A percentile compares a stretch with the other conserved stretches of the same genome.
These are phyloP conservation scores for Earliella scabrosa DNA, from an alignment of 1,284 basidiomycete species.

Conservation along the genomic window DNA sequence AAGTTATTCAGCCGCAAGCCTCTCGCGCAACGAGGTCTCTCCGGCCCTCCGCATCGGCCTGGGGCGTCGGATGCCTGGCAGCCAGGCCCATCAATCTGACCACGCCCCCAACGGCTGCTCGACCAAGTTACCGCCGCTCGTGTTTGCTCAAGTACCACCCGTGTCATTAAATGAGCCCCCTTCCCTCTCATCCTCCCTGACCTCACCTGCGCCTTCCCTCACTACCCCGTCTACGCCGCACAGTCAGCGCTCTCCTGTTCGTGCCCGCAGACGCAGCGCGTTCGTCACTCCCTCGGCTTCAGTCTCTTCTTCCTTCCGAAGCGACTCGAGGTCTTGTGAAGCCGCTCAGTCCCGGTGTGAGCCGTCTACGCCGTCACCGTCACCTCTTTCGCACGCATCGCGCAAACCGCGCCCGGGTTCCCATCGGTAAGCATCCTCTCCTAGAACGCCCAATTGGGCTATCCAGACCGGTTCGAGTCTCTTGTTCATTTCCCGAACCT, in stretches of 20 bases:
- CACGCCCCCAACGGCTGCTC: slow-evolving; percentile 27
- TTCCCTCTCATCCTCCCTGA: slow-evolving; percentile 23
- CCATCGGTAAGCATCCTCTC: slow-evolving; percentile 31
- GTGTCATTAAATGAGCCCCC: slow-evolving; percentile 26
- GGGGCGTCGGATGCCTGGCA: slow-evolving; percentile 22
- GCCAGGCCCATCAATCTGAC: slow-evolving; percentile 32
- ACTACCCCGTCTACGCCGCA: slow-evolving; percentile 24
- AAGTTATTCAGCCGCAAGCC: slow-evolving; percentile 22
- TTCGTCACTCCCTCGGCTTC: slow-evolving; percentile 26
- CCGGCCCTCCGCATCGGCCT: slow-evolving; percentile 26
- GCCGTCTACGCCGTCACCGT: slow-evolving; percentile 30
- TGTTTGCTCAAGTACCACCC: slow-evolving; percentile 27
- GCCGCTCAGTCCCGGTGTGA: slow-evolving; percentile 15
- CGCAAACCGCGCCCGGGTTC: slow-evolving; percentile 16
- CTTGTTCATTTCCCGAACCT: slow-evolving; percentile 13
- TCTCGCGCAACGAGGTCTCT: slow-evolving; percentile 31
- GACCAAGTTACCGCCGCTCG: slow-evolving; percentile 24
- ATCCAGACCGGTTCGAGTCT: slow-evolving; percentile 23
- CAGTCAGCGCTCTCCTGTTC: slow-evolving; percentile 14
- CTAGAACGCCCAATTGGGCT: slow-evolving; percentile 7
- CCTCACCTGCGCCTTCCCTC: slow-evolving; percentile 18
- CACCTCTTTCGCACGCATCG: slow-evolving; percentile 29
- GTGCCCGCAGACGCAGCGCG: slow-evolving; percentile 9
- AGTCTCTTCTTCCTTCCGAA: slow-evolving; percentile 22
- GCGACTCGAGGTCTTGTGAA: slow-evolving; percentile 11